phyloP scores from a whole-genome alignment of 1,139 yeast species.

The Yamadazyma dendronema region DNA sequence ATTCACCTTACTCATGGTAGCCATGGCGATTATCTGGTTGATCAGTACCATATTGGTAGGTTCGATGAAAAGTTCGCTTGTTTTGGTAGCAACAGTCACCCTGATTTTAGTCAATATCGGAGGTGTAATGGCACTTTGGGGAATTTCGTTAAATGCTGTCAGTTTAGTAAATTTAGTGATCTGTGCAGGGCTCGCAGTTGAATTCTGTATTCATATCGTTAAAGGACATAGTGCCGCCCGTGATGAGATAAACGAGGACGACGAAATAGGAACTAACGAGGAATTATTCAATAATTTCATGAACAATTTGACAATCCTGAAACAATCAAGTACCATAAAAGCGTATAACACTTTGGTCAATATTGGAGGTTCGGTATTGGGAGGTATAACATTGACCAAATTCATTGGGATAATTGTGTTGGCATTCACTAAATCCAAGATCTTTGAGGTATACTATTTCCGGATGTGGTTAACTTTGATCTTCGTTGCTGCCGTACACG shows the following conservation, averaged over 20 bases:
- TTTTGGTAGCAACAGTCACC: conserved; percentile 57
- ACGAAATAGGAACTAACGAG: conserved; percentile 8
- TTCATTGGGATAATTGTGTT: conserved; percentile 82
- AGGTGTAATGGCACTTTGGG: conserved; percentile 76
- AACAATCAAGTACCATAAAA: conserved; percentile 25
- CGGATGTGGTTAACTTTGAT: conserved; percentile 93
- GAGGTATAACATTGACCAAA: conserved; percentile 89
- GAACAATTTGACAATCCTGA: conserved; percentile 4
- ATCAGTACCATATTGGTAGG: conserved; percentile 64
- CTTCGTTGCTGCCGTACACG: conserved; percentile 71
- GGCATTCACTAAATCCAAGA: conserved; percentile 82
- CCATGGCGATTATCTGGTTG: conserved; percentile 53
- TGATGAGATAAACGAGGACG: conserved; percentile 13
- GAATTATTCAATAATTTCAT: conserved; percentile 17
- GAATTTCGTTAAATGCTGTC: conserved; percentile 82
- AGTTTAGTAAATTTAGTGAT: conserved; percentile 84
- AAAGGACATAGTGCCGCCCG: conserved; percentile 57
- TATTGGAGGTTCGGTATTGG: conserved; percentile 85
- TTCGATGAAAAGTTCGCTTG: conserved; percentile 56
- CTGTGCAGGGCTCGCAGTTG: conserved; percentile 90
- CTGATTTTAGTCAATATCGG: conserved; percentile 72
- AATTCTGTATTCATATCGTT: conserved; percentile 85
- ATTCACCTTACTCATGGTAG: conserved; percentile 51
- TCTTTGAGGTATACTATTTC: conserved; percentile 88
- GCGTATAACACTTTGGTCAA: conserved; percentile 61